Evolutionary conservation across 495 filamentous ascomycete genomes (phyloP), one percentile per base, ranked within the genome.

Genomic region (Podospora fimiseda): DNA sequence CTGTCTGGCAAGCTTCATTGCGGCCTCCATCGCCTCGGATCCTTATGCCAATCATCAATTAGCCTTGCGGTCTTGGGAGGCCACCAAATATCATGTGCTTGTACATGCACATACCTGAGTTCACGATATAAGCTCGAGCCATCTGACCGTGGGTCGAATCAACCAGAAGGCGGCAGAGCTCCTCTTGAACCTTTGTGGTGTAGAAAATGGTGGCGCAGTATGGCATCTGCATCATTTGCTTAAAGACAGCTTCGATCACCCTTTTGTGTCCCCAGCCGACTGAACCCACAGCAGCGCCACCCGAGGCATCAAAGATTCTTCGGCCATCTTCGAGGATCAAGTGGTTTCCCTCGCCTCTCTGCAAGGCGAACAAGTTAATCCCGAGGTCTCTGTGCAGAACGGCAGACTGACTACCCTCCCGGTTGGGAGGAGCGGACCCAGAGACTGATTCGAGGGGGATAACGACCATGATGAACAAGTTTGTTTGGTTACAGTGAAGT

Each of bases 1-100:
- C 62, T 90, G 86, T 11, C 79, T 74, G 16, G 83, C 78, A 8
- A 89, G 69, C 57, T 90, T 90, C 44, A 88, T 48, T 6, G 66
- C 64, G 9, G 68, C 69, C 51, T 70, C 66, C 62, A 69, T 66
- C 19, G 67, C 66, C 51, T 70, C 68, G 36, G 68, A 69, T 16
- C 69, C 65, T 56, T 62, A n/a, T n/a, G n/a, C n/a, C n/a, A n/a
- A n/a, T n/a, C n/a, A n/a, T n/a, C n/a, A n/a, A n/a, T n/a, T n/a
- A n/a, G n/a, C n/a, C n/a, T n/a, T n/a, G n/a, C n/a, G n/a, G n/a
- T n/a, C n/a, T n/a, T n/a, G n/a, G n/a, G n/a, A n/a, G n/a, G n/a
- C n/a, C n/a, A n/a, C n/a, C n/a, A n/a, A n/a, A n/a, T n/a, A n/a
- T n/a, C n/a, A n/a, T n/a, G n/a, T n/a, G n/a, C n/a, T n/a, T n/a